Evolutionary conservation across 257 asterid genomes (phyloP).

Genomic region (Plantago elongata): DNA sequence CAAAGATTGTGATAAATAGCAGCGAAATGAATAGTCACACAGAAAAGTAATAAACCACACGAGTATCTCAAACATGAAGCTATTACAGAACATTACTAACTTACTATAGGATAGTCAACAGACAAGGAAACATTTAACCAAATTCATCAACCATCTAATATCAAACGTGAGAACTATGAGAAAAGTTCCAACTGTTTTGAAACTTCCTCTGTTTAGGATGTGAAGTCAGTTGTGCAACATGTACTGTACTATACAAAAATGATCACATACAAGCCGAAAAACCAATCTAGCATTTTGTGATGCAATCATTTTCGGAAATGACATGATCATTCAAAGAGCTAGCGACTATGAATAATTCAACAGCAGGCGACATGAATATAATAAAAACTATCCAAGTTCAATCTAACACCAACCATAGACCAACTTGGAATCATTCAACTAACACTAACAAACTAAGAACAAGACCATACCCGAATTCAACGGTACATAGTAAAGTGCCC

Average conservation of each 20-base stretch:
- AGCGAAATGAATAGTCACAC: background rate
- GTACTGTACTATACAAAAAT: background rate
- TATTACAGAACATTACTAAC: background rate
- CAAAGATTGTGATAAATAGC: constrained; percentile 9
- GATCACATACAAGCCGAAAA: background rate
- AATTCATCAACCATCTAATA: no score
- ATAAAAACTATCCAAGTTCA: background rate
- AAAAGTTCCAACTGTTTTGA: no score
- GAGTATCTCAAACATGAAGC: background rate
- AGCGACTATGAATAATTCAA: background rate
- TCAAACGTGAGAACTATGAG: no score
- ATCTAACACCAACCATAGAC: constrained; percentile 18
- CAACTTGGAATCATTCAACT: constrained; percentile 1
- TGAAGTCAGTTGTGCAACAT: background rate
- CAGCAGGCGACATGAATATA: background rate
- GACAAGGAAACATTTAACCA: no score
- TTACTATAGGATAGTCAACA: no score
- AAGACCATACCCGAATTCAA: constrained; percentile 64
- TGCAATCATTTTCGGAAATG: background rate
- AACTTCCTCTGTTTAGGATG: no score
- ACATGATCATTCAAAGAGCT: background rate
- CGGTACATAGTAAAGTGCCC: constrained; percentile 75
- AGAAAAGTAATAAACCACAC: background rate
- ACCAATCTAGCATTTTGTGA: no score
- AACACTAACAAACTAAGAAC: background rate